phyloP scores from a whole-genome alignment of 768 basidiomycete genomes.

The Lentinula sp. region DNA sequence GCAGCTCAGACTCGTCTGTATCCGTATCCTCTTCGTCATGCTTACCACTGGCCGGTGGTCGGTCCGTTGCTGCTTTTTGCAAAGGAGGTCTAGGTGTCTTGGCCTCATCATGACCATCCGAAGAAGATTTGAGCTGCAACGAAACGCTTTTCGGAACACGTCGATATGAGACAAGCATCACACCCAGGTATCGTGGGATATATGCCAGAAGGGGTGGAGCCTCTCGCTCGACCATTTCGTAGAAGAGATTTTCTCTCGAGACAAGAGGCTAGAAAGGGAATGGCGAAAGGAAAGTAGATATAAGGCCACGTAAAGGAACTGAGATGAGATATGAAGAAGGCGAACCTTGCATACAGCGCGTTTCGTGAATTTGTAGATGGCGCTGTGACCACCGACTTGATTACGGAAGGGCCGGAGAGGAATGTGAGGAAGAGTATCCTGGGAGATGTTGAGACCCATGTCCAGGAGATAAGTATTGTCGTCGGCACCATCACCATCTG shows the following conservation, averaged over 20 bases:
- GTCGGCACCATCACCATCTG: slow-evolving; percentile 8
- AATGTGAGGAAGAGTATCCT: slow-evolving; percentile 75
- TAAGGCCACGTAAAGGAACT: not conserved
- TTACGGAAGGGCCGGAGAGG: slow-evolving; percentile 94
- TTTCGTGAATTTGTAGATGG: slow-evolving; percentile 97
- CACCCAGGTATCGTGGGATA: slow-evolving; percentile 97
- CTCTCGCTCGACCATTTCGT: slow-evolving; percentile 92
- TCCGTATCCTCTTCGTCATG: slow-evolving; percentile 30
- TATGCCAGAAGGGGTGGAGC: slow-evolving; percentile 89
- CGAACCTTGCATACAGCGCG: slow-evolving; percentile 85
- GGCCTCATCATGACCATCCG: not conserved
- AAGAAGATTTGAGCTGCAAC: slow-evolving; percentile 12
- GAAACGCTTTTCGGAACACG: slow-evolving; percentile 47
- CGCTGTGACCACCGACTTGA: slow-evolving; percentile 95
- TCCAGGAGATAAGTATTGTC: slow-evolving; percentile 25
- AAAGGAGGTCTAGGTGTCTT: not conserved
- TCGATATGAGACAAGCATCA: slow-evolving; percentile 97
- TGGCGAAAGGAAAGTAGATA: not conserved
- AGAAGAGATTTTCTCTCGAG: slow-evolving; percentile 95
- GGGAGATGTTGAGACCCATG: slow-evolving; percentile 37
- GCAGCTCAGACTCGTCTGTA: slow-evolving; percentile 76
- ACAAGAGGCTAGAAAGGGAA: slow-evolving; percentile 72
- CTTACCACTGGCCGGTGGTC: slow-evolving; percentile 15
- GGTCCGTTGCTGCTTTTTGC: not conserved
- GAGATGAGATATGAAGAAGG: not conserved